Percentiles rank a stretch among this genome's conserved stretches.
Evolutionary conservation across 805 yeast genomes (phyloP).

Genomic region (Candida gorgasii): DNA sequence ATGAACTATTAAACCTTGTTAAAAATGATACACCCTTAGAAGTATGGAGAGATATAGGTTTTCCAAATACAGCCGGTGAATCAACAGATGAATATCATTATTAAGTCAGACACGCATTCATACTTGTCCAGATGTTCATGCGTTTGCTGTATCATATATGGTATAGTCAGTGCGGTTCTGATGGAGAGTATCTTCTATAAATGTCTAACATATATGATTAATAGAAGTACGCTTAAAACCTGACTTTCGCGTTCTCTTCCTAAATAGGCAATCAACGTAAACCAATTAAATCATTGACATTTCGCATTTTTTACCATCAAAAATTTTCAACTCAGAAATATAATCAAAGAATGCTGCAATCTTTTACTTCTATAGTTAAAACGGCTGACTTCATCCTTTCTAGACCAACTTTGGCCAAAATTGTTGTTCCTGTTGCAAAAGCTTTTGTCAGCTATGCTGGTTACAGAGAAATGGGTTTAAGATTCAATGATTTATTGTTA

Average conservation of each 20-base stretch:
- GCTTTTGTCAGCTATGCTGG: conserved; percentile 76
- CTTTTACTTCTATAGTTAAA: conserved; percentile 70
- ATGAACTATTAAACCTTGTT: conserved; percentile 51
- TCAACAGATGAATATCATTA: conserved; percentile 64
- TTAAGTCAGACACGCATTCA: neutral
- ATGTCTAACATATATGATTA: neutral
- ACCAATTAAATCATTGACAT: conserved; percentile 26
- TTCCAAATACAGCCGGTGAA: conserved; percentile 58
- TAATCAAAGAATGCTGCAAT: conserved; percentile 38
- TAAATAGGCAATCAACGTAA: conserved; percentile 7
- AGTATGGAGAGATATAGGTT: conserved; percentile 68
- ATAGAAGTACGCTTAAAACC: conserved; percentile 1
- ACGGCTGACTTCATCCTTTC: conserved; percentile 77
- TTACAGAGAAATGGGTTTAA: conserved; percentile 93
- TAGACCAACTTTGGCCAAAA: conserved; percentile 73
- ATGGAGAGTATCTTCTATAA: too few relatives aligned
- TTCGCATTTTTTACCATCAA: conserved; percentile 18
- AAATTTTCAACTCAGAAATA: conserved; percentile 8
- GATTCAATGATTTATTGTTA: conserved; percentile 78
- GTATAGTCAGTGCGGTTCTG: too few relatives aligned
- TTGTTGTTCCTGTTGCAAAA: conserved; percentile 79
- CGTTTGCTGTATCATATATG: too few relatives aligned
- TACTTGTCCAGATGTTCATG: too few relatives aligned
- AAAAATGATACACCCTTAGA: conserved; percentile 46
- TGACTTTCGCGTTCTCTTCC: neutral